Base-by-base conservation (phyloP, 164 flowering plant genomes). In the Berberis thunbergii region DNA sequence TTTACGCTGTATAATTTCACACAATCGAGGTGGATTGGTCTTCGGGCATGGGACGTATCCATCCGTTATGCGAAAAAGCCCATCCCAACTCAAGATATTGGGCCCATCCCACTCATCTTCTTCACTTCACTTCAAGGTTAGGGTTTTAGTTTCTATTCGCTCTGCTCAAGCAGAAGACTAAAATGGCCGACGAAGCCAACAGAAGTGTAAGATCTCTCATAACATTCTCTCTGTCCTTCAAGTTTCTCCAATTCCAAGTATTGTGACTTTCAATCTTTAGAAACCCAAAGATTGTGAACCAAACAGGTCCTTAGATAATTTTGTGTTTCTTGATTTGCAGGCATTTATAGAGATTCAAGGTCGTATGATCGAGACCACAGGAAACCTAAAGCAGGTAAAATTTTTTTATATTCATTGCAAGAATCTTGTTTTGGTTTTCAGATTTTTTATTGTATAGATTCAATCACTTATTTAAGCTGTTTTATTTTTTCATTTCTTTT, bases 281-380 rank as follows among this genome's bases (percentile, higher is more conserved):
- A 26, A n/a, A 26, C 26, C 26, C 26, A 26, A 26, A 26, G 26
- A 26, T 26, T 26, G 26, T 26, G 10, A 48, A 48, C 50, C 9
- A 48, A 48, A 6, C 50, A 48, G 7, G 50, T 4, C 10, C 5
- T 4, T 48, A 6, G 10, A 48, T 7, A 48, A 6, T 56, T 38
- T 8, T 54, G 9, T 56, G 41, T 38, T 9, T 56, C 1, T 6
- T 38, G 39, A 61, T 49, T 3, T 43, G 38, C 69, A 86, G 96
- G 87, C 96, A 46, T 89, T 89, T 74, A 13, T 82, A 43, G 96
- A 89, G 82, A 81, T 85, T 75, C 91, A 86, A 75, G 84, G 85
- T 64, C 91, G 87, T 49, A 80, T 89, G 96, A 77, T 89, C 58
- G 96, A 89, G 61, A 78, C 68, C 43, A 85, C 93, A 5, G 85